Percentiles rank a stretch among this genome's conserved stretches.
Evolutionary conservation across 768 basidiomycete genomes (phyloP).

Genomic region (Tricholomella constricta): DNA sequence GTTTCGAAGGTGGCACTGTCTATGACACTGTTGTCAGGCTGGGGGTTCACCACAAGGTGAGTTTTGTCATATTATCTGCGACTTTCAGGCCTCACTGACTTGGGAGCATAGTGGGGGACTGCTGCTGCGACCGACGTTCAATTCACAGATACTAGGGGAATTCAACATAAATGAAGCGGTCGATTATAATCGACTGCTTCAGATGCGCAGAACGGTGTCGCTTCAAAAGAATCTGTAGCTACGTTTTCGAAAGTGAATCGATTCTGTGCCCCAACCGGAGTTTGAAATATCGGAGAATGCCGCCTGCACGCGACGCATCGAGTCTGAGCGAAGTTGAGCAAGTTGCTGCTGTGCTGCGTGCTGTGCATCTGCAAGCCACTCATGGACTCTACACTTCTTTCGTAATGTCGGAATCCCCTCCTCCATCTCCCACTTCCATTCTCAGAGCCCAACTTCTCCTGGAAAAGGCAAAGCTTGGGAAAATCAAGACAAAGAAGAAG

Average conservation of each 20-base stretch:
- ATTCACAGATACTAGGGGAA: slow-evolving; percentile 6
- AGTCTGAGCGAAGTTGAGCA: no score
- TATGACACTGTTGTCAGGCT: slow-evolving; percentile 8
- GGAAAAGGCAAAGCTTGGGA: neutral
- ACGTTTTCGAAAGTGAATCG: no score
- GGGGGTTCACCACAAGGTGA: slow-evolving; percentile 12
- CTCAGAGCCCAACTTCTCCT: neutral
- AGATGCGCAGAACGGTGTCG: no score
- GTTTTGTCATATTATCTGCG: neutral
- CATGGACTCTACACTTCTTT: no score
- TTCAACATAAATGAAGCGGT: no score
- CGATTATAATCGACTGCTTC: no score
- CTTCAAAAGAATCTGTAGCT: no score
- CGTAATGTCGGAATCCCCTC: neutral
- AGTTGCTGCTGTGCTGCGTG: no score
- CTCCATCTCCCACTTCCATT: neutral
- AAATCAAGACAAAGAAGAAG: neutral
- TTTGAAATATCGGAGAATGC: no score
- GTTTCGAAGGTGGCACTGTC: slow-evolving; percentile 7
- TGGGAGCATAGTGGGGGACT: neutral
- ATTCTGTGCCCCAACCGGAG: no score
- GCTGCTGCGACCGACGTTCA: neutral
- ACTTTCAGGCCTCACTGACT: neutral
- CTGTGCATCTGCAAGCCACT: no score
- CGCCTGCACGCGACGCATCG: no score